phyloP scores from a whole-genome alignment of 2,329 filamentous ascomycete species.

The Exophiala lecanii-corni region DNA sequence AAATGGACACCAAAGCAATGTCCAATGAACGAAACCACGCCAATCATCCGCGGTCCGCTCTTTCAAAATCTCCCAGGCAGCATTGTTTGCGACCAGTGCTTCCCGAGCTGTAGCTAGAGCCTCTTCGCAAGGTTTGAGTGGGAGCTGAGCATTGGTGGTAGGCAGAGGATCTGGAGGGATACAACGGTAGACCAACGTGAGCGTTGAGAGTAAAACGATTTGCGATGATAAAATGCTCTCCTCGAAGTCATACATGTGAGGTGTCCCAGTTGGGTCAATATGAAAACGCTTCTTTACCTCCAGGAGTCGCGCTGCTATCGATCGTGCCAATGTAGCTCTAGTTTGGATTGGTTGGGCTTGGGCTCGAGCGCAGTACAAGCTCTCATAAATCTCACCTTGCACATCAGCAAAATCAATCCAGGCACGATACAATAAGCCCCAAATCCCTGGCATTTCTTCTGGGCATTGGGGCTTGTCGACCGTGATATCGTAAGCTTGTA shows the following conservation, averaged over 20 bases:
- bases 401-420: slow-evolving; percentile 56
- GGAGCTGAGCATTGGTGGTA: slow-evolving; percentile 27
- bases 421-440: slow-evolving; percentile 46
- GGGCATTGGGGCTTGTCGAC: slow-evolving; percentile 35
- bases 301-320: slow-evolving; percentile 28
- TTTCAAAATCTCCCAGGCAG: slow-evolving; percentile 11
- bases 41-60: slow-evolving; percentile 22
- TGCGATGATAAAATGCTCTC: slow-evolving; percentile 37
- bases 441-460: slow-evolving; percentile 37
- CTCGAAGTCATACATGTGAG: slow-evolving; percentile 3
- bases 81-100: slow-evolving; percentile 34
- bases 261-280: slow-evolving; percentile 4
- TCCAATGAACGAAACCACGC: slow-evolving; percentile 35
- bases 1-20: slow-evolving; percentile 54
- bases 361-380: slow-evolving; percentile 45
- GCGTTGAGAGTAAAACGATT: slow-evolving; percentile 44
- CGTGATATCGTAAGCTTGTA: slow-evolving; percentile 58
- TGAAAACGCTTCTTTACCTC: slow-evolving; percentile 3
- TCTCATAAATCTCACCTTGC: slow-evolving; percentile 56
- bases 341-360: slow-evolving; percentile 40
- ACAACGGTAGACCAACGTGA: slow-evolving; percentile 51
- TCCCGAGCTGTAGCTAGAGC: slow-evolving; percentile 50
- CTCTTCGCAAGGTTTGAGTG: slow-evolving; percentile 44
- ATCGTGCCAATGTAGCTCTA: slow-evolving; percentile 37
- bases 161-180: slow-evolving; percentile 40